Evolutionary conservation across 208 protist species (phyloP), one percentile per base, ranked within the genome.

Genomic region (Wallacemonas collosoma): DNA sequence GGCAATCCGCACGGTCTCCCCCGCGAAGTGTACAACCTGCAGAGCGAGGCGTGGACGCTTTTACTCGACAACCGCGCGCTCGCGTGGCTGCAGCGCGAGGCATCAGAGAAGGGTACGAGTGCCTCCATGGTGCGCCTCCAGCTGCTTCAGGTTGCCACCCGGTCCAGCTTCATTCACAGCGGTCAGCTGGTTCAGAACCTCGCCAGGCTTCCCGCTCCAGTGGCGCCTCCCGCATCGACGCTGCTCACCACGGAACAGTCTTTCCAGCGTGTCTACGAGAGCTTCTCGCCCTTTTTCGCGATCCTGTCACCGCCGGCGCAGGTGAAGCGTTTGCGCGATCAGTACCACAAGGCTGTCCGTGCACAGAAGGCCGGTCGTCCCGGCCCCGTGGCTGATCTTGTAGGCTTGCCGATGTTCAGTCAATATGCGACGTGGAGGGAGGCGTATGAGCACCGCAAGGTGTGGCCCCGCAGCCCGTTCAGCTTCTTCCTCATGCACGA

Each of bases 401-500:
- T 95, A 7, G 92, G 92, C 9, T 62, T 95, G 43, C 89, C 89
- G 3, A 47, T 97, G 14, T 88, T 93, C 61, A 93, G 85, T 66
- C 92, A 97, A 72, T 97, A 89, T 63, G 77, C 79, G 14, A 93
- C 92, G 35, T 97, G 92, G 90, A 58, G 80, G 2, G 92, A 97
- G 72, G 72, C 90, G 12, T 97, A 91, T 76, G 79, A 93, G 76
- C 76, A 94, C 71, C 88, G 92, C 35, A 83, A 82, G 50, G 66
- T 68, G 12, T 97, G 92, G 88, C 17, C 50, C 54, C 81, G 82
- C 56, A 73, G 81, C 2, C 90, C 92, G 36, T 92, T 93, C 60
- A 87, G 82, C 61, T 97, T 91, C 77, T 97, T 95, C 50, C 75
- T 97, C 12, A 76, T 95, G 43, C 81, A 94, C 67, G 92, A 97